Evolutionary conservation across 2,329 filamentous ascomycete species (phyloP).

Genomic region (Verticillium alfalfae): DNA sequence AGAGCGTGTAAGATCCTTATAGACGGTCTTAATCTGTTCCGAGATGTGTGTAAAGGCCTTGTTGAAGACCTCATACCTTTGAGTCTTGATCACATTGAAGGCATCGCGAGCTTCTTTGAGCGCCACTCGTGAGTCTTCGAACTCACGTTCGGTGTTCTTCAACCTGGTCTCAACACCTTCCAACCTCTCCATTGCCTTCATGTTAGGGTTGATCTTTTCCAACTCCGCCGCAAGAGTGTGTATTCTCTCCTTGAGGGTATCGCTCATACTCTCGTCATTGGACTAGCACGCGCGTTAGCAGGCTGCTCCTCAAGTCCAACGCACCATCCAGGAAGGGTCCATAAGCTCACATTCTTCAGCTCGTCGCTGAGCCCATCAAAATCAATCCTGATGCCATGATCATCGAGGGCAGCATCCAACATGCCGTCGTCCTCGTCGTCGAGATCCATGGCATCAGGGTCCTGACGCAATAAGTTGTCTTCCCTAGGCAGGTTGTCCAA

Average conservation of each 20-base stretch:
- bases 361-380: slow-evolving; percentile 80
- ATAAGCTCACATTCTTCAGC: slow-evolving; percentile 61
- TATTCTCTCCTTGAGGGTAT: slow-evolving; percentile 73
- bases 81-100: slow-evolving; percentile 76
- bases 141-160: slow-evolving; percentile 80
- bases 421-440: slow-evolving; percentile 62
- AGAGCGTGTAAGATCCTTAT: slow-evolving; percentile 89
- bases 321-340: not conserved
- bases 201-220: slow-evolving; percentile 93
- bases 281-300: slow-evolving; percentile 43
- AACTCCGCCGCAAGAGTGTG: slow-evolving; percentile 68
- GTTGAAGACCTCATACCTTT: slow-evolving; percentile 87
- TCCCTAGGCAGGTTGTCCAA: slow-evolving; percentile 85
- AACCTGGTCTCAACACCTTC: slow-evolving; percentile 80
- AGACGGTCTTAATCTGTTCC: slow-evolving; percentile 88
- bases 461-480: slow-evolving; percentile 68
- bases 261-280: slow-evolving; percentile 65
- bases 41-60: slow-evolving; percentile 93
- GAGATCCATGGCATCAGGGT: slow-evolving; percentile 88
- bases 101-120: slow-evolving; percentile 73
- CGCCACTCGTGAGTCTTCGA: slow-evolving; percentile 72
- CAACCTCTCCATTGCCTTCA: slow-evolving; percentile 88
- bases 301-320: not conserved
- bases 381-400: slow-evolving; percentile 87
- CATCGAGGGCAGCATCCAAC: slow-evolving; percentile 63